phyloP scores from a whole-genome alignment of 129 eudicot genomes.

The Pittosporum tobira region DNA sequence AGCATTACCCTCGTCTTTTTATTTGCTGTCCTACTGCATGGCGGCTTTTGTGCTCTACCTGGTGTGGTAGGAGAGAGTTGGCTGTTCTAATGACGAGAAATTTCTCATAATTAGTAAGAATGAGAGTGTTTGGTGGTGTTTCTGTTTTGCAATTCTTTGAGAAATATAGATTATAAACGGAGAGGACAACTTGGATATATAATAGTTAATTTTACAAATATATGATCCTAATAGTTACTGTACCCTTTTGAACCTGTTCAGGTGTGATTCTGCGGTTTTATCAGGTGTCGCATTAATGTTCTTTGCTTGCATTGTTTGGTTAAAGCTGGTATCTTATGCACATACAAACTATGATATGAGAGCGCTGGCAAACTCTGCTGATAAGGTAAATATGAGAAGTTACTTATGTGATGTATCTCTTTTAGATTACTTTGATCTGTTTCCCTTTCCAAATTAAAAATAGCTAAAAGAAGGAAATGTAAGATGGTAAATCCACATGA shows the following conservation, averaged over 20 bases:
- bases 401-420: background rate
- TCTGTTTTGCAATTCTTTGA: background rate
- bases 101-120: background rate
- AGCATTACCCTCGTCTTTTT: background rate
- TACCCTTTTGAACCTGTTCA: conserved; percentile 24
- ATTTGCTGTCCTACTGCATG: no score
- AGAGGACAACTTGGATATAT: background rate
- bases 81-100: background rate
- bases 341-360: conserved; percentile 87
- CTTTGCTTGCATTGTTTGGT: conserved; percentile 77
- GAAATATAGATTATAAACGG: background rate
- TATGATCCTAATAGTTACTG: conserved; percentile 12
- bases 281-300: conserved; percentile 81
- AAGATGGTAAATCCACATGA: background rate
- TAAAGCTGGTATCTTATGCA: conserved; percentile 83
- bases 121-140: background rate
- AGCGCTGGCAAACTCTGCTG: conserved; percentile 45
- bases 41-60: no score
- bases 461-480: background rate
- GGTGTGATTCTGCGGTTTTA: conserved; percentile 86
- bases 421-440: background rate
- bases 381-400: conserved; percentile 43
- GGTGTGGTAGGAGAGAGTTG: background rate
- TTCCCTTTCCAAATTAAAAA: background rate
- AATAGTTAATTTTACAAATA: conserved; percentile 2